Evolutionary conservation across 805 yeast species (phyloP), one percentile per base, ranked within the genome.

Genomic region (Limtongozyma cylindracea): DNA sequence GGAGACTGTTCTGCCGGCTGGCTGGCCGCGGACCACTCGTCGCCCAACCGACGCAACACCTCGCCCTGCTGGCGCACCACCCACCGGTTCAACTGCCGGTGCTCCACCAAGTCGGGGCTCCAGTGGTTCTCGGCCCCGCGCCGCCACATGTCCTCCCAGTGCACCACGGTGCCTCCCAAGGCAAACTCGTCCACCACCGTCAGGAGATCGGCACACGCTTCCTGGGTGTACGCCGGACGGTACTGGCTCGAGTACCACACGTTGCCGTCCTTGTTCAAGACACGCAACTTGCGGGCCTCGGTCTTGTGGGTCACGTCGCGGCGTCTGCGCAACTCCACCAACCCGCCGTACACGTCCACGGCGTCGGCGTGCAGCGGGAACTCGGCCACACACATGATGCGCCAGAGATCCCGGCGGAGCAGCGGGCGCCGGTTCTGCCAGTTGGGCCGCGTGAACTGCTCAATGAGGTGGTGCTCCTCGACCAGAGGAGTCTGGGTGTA

Each of bases 71-170:
- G n/a, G n/a, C n/a, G n/a, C n/a, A n/a, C n/a, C n/a, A n/a, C n/a
- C n/a, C n/a, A n/a, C n/a, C n/a, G n/a, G n/a, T n/a, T n/a, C 31
- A 77, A 44, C 26, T 47, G 43, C n/a, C 53, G 53, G 45, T 77
- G 92, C 28, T 56, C 45, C 10, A 68, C 67, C 23, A 62, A 41
- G 6, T 56, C 57, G 3, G 29, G 31, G 24, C 60, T 49, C 95
- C 95, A 80, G 41, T 69, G 56, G 29, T 53, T 47, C 21, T 61
- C 67, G 23, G 64, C 80, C 21, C 96, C 96, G 46, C 64, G 65
- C 43, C 92, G 61, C 91, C 91, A 80, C 23, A 61, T 50, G 31
- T 66, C 64, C 34, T 78, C 94, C 96, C 96, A 82, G 33, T 53
- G 56, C 12, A 78, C 50, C 20, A 49, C 59, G 18, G 69, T 50